A percentile compares a stretch with the other conserved stretches of the same genome.
phyloP scores from a whole-genome alignment of 257 asterid species.

The Misopates orontium region DNA sequence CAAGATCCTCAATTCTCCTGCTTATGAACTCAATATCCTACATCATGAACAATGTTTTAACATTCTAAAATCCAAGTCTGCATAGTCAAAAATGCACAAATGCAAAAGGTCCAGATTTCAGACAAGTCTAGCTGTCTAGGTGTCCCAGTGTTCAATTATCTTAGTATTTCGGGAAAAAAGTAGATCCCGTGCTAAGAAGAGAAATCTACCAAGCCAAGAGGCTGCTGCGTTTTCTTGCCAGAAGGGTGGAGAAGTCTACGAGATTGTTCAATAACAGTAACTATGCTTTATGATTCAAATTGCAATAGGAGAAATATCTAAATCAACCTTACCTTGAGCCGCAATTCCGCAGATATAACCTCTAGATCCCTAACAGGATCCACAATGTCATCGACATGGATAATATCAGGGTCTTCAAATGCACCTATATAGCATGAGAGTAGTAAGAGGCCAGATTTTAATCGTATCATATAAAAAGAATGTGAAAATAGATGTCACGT shows the following conservation, averaged over 20 bases:
- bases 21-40: conserved; percentile 93
- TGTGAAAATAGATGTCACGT: neutral
- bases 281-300: neutral
- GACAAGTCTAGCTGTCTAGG: conserved; percentile 2
- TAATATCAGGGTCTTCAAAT: conserved; percentile 94
- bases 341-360: conserved; percentile 73
- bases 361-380: conserved; percentile 99
- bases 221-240: conserved; percentile 12
- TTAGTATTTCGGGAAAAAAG: too few species aligned
- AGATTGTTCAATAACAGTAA: neutral
- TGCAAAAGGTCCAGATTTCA: conserved; percentile 12
- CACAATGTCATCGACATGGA: conserved; percentile 88
- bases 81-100: conserved; percentile 17
- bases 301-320: neutral
- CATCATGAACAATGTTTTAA: conserved; percentile 21
- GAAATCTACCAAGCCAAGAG: too few species aligned
- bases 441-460: neutral
- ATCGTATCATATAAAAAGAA: too few species aligned
- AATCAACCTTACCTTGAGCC: conserved; percentile 72
- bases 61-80: conserved; percentile 26
- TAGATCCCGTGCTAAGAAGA: too few species aligned
- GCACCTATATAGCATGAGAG: conserved; percentile 58
- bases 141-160: conserved; percentile 11
- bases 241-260: neutral
- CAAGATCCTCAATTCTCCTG: conserved; percentile 87